Base-by-base conservation (phyloP, 139 green algal species). In the Chlamydomonas schloesseri region DNA sequence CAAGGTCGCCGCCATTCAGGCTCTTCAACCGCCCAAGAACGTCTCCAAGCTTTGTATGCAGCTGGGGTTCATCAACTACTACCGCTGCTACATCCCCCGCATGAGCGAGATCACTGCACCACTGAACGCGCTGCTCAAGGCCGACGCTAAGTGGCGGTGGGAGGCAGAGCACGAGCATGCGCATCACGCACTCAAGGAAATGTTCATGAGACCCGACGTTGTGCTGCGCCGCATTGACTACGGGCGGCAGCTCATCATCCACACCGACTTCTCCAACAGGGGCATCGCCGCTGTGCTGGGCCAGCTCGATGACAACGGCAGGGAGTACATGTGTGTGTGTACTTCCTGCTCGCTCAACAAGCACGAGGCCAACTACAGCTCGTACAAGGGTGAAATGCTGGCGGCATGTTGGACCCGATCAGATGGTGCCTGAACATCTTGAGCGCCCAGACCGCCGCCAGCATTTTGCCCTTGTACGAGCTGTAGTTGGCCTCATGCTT, bases 51-150 rank as follows among this genome's bases (percentile, higher is more conserved):
- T 34, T 11, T 9, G 3, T 4, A 15, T 3, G 28, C 62, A 29
- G 21, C 31, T 93, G 53, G 89, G 90, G 0, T 70, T 95, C 23
- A 47, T 87, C 14, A 88, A 88, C 34, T 95, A 88, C 80, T 94
- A 93, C 68, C 60, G 90, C 0, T 73, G 80, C 37, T 95, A 88
- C 72, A 15, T 65, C 17, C 57, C 57, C 17, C 4, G 4, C 57
- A 65, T 92, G 6, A 73, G 81, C 6, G 60, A 76, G 29, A 90
- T 80, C 62, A 89, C 77, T 60, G 29, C 0, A 8, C 87, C 90
- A 33, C 76, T 72, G 0, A 3, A 31, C 1, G 90, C 89, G 1
- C 71, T 95, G 24, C 31, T 42, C 1, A 26, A 94, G 53, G 37
- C 83, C 0, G 78, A 64, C 0, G 91, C 92, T 33, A 37, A 81